Evolutionary conservation across 768 basidiomycete species (phyloP).

Genomic region (Boletus edulis): DNA sequence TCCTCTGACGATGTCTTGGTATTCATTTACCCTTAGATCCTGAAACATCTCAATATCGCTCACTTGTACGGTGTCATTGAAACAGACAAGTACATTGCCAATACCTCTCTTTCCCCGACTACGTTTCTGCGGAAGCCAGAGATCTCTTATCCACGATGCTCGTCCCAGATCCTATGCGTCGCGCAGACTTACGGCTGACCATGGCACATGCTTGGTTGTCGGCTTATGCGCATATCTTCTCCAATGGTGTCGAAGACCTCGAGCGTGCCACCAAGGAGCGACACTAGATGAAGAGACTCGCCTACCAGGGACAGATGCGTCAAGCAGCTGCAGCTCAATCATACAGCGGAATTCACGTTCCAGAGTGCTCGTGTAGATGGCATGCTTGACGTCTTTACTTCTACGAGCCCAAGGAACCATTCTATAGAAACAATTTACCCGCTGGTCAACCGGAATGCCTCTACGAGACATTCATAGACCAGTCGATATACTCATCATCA

Average conservation of each 20-base stretch:
- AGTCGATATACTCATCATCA: constrained; percentile 45
- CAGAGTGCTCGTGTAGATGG: constrained; percentile 58
- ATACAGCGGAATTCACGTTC: constrained; percentile 38
- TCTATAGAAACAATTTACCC: constrained; percentile 49
- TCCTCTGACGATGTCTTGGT: neutral
- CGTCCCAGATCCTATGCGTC: constrained; percentile 82
- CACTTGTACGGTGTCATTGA: constrained; percentile 98
- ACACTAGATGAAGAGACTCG: constrained; percentile 78
- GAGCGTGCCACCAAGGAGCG: constrained; percentile 80
- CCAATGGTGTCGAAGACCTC: constrained; percentile 70
- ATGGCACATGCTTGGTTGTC: constrained; percentile 90
- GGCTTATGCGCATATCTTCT: constrained; percentile 50
- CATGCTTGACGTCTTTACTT: constrained; percentile 33
- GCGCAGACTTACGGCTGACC: constrained; percentile 72
- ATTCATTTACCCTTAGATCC: constrained; percentile 51
- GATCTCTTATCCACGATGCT: constrained; percentile 90
- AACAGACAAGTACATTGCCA: constrained; percentile 99
- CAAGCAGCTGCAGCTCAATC: constrained; percentile 32
- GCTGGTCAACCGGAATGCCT: constrained; percentile 65
- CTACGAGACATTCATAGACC: constrained; percentile 71
- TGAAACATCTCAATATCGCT: constrained; percentile 98
- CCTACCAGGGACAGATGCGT: constrained; percentile 80
- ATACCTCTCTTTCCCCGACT: constrained; percentile 98
- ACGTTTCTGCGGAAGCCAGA: constrained; percentile 80
- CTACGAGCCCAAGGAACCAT: constrained; percentile 38